phyloP scores from a whole-genome alignment of 1,284 basidiomycete species.

The Wallemia ichthyophaga region DNA sequence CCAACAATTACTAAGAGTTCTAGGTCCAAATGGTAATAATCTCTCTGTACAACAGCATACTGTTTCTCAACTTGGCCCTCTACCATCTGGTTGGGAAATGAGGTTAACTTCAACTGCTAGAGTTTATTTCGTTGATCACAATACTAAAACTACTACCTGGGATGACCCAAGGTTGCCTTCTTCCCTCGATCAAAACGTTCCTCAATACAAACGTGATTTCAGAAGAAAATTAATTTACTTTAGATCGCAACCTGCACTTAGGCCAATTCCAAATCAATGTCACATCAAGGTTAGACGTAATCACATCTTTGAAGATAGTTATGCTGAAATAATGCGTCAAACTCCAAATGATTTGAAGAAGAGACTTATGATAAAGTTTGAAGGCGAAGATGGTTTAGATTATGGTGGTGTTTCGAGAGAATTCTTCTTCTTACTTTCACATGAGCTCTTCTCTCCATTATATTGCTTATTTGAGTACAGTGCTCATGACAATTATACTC shows the following conservation, averaged over 20 bases:
- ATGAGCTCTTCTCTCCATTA: constrained; percentile 97
- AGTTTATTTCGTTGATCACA: constrained; percentile 91
- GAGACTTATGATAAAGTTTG: constrained; percentile 93
- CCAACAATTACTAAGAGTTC: constrained; percentile 50
- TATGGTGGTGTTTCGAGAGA: constrained; percentile 83
- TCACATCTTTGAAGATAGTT: constrained; percentile 88
- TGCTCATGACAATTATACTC: constrained; percentile 94
- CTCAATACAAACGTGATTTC: constrained; percentile 99
- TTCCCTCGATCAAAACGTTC: constrained; percentile 65
- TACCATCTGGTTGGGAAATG: constrained; percentile 97
- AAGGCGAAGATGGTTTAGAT: constrained; percentile 91
- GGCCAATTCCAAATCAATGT: constrained; percentile 51
- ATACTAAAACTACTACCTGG: constrained; percentile 74
- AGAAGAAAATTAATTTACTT: constrained; percentile 96
- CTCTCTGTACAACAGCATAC: constrained; percentile 43
- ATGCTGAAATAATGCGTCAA: constrained; percentile 79
- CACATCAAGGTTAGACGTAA: constrained; percentile 81
- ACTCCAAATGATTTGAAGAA: constrained; percentile 85
- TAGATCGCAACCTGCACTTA: constrained; percentile 82
- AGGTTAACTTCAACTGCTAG: constrained; percentile 67
- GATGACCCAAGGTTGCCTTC: constrained; percentile 72
- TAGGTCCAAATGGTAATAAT: constrained; percentile 54
- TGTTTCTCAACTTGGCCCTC: constrained; percentile 66
- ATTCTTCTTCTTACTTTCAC: constrained; percentile 98
- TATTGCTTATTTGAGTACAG: constrained; percentile 99